phyloP scores from a whole-genome alignment of 108 stramenopile genomes.

The Pseudonitzschia multiseries region DNA sequence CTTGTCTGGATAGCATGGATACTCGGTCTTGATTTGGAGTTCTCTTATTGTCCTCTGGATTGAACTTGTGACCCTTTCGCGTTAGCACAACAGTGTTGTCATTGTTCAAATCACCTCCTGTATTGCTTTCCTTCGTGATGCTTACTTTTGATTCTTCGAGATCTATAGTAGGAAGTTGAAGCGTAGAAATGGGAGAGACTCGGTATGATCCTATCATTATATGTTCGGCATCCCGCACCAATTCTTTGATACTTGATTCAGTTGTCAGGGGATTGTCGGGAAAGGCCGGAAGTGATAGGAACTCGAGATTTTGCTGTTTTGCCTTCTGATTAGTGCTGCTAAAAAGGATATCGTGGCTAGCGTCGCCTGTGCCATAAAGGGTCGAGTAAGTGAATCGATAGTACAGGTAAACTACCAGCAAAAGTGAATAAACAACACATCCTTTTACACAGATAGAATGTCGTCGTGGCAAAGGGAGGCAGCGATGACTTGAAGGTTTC shows the following conservation, averaged over 20 bases:
- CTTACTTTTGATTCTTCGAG: constrained; percentile 11
- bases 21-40: constrained; percentile 74
- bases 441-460: neutral
- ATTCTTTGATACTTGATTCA: constrained; percentile 3
- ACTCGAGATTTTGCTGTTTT: neutral
- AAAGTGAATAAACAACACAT: neutral
- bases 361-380: neutral
- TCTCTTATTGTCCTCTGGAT: constrained; percentile 7
- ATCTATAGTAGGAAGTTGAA: constrained; percentile 19
- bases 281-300: constrained; percentile 3
- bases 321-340: neutral
- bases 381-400: neutral
- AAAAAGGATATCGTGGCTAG: neutral
- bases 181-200: neutral
- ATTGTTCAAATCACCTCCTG: constrained; percentile 1
- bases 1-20: constrained; percentile 40
- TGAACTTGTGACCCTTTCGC: constrained; percentile 17
- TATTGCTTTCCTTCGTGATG: neutral
- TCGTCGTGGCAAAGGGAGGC: neutral
- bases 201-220: constrained; percentile 11
- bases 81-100: constrained; percentile 9
- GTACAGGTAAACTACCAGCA: constrained; percentile 5
- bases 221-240: neutral
- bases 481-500: neutral
- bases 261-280: neutral